phyloP scores from a whole-genome alignment of 1,284 basidiomycete species.

The Phylloboletellus chloephorus region DNA sequence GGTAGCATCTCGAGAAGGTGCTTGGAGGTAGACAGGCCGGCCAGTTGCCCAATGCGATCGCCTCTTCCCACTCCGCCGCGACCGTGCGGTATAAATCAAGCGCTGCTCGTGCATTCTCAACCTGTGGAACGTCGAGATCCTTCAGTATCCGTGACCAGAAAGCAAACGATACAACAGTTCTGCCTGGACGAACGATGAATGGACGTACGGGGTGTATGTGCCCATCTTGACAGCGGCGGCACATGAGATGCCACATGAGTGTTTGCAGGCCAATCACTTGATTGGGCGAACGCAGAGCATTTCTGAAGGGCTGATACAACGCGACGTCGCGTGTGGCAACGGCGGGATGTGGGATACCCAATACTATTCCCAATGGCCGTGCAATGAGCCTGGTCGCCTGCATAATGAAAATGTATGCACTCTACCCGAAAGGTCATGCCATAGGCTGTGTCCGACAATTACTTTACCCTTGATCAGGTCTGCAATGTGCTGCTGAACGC shows the following conservation, averaged over 20 bases:
- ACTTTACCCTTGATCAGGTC: slow-evolving; percentile 60
- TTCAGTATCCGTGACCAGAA: slow-evolving; percentile 12
- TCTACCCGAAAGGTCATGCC: slow-evolving; percentile 72
- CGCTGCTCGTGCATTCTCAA: slow-evolving; percentile 72
- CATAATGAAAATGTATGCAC: slow-evolving; percentile 16
- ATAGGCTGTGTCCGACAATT: slow-evolving; percentile 68
- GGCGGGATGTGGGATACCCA: slow-evolving; percentile 76
- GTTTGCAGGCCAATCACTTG: slow-evolving; percentile 69
- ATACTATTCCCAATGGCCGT: slow-evolving; percentile 40
- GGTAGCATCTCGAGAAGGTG: slow-evolving; percentile 72
- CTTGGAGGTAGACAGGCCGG: slow-evolving; percentile 70
- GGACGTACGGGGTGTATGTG: slow-evolving; percentile 61
- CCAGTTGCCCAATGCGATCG: slow-evolving; percentile 59
- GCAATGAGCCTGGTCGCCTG: slow-evolving; percentile 13
- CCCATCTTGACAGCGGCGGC: slow-evolving; percentile 64
- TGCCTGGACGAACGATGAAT: slow-evolving; percentile 2
- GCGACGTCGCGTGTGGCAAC: slow-evolving; percentile 78
- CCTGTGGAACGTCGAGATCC: slow-evolving; percentile 35
- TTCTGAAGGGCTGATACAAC: slow-evolving; percentile 73
- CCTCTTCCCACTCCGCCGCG: slow-evolving; percentile 59
- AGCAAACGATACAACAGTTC: slow-evolving; percentile 1
- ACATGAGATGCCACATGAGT: slow-evolving; percentile 74
- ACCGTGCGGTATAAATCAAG: slow-evolving; percentile 73
- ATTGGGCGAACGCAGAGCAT: slow-evolving; percentile 56
- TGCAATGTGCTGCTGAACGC: slow-evolving; percentile 60